phyloP scores from a whole-genome alignment of 495 filamentous ascomycete species.

The Melanomma pulvis-pyrius region DNA sequence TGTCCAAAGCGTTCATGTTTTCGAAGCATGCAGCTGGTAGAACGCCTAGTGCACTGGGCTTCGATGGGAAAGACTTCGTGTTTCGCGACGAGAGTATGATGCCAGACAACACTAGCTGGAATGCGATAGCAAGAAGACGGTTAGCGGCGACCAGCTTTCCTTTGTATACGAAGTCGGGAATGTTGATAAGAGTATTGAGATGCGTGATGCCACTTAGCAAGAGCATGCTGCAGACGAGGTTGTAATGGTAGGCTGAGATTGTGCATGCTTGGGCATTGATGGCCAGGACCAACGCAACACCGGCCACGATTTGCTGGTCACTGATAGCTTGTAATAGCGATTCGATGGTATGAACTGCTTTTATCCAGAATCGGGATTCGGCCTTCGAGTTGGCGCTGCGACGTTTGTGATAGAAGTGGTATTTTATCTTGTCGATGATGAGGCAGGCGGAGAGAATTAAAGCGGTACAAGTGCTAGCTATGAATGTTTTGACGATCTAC shows the following conservation, averaged over 20 bases:
- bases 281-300: conserved; percentile 5
- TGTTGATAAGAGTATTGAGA: conserved; percentile 16
- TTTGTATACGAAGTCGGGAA: conserved; percentile 13
- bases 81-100: conserved; percentile 10
- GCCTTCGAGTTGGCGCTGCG: not conserved
- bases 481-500: conserved; percentile 20
- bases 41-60: not conserved
- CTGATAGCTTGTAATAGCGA: conserved; percentile 13
- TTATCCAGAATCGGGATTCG: not conserved
- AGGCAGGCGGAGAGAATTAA: conserved; percentile 3
- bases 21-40: conserved; percentile 8
- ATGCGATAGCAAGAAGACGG: conserved; percentile 3
- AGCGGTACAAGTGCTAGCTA: not conserved
- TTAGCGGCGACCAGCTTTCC: not conserved
- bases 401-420: not conserved
- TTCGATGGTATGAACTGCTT: conserved; percentile 11
- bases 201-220: conserved; percentile 15
- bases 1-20: conserved; percentile 4
- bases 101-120: conserved; percentile 4
- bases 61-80: not conserved
- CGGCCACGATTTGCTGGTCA: conserved; percentile 15
- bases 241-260: conserved; percentile 24
- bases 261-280: conserved; percentile 13
- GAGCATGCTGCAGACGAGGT: conserved; percentile 22
- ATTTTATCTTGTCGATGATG: conserved; percentile 13